Evolutionary conservation across 495 filamentous ascomycete species (phyloP).

Genomic region (Xylaria cubensis): DNA sequence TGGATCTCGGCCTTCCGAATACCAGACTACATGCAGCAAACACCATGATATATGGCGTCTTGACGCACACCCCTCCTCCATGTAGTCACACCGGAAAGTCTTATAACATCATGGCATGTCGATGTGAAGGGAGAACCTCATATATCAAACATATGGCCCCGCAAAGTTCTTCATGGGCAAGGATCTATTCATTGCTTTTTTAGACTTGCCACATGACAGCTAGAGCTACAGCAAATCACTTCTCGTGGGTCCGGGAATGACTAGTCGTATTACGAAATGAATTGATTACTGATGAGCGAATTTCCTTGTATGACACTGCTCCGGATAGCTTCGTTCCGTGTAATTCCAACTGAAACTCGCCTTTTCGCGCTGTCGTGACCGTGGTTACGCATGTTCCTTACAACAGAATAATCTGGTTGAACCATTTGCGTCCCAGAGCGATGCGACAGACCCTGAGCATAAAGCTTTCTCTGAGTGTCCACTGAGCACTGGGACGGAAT

Average conservation of each 20-base stretch:
- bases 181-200: neutral
- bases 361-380: neutral
- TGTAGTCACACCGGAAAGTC: neutral
- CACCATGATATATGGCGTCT: neutral
- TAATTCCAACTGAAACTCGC: neutral
- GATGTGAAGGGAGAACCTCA: neutral
- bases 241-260: neutral
- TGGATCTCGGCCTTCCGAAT: neutral
- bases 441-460: neutral
- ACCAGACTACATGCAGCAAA: neutral
- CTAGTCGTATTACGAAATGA: neutral
- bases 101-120: neutral
- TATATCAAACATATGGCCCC: neutral
- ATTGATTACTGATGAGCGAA: neutral
- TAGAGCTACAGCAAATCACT: neutral
- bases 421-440: neutral
- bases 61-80: neutral
- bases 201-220: neutral
- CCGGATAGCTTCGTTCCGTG: neutral
- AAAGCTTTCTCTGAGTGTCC: neutral
- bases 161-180: neutral
- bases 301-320: neutral
- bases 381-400: neutral
- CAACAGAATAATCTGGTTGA: neutral
- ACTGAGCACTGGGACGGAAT: neutral